Evolutionary conservation across 2,329 filamentous ascomycete genomes (phyloP).

Genomic region (Aspergillus ibericus): DNA sequence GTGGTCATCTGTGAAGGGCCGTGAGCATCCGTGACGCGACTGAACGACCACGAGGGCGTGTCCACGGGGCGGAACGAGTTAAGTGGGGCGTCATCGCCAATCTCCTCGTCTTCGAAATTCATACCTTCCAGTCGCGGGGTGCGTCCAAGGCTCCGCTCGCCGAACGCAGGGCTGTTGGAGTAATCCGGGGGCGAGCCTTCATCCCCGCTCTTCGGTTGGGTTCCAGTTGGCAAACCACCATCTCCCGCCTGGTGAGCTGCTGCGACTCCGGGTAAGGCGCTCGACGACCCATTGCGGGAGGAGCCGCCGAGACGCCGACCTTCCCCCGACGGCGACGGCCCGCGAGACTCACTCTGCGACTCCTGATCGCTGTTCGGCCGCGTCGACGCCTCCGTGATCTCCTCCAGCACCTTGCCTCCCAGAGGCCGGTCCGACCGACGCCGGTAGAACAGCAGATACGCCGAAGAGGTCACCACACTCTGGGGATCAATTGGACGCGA

Average conservation of each 20-base stretch:
- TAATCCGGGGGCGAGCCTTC: conserved; percentile 35
- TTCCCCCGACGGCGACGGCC: conserved; percentile 69
- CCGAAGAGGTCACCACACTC: conserved; percentile 69
- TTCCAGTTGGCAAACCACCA: conserved; percentile 56
- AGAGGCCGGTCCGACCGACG: conserved; percentile 75
- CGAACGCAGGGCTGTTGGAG: conserved; percentile 23
- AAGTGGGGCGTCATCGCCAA: conserved; percentile 22
- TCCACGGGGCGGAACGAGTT: conserved; percentile 25
- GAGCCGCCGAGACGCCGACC: conserved; percentile 82
- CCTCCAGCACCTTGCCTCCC: conserved; percentile 72
- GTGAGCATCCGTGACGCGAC: conserved; percentile 30
- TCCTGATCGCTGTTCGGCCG: conserved; percentile 52
- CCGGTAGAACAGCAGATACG: conserved; percentile 95
- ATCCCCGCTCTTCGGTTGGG: conserved; percentile 35
- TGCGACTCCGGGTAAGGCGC: conserved; percentile 76
- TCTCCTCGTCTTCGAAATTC: conserved; percentile 34
- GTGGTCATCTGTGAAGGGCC: conserved; percentile 30
- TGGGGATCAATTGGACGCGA: conserved; percentile 60
- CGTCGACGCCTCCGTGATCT: conserved; percentile 66
- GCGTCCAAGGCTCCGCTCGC: conserved; percentile 24
- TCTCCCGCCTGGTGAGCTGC: conserved; percentile 67
- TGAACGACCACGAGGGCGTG: conserved; percentile 42
- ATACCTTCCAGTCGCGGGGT: conserved; percentile 32
- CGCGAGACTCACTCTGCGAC: conserved; percentile 43
- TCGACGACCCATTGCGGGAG: conserved; percentile 89